Percentiles rank a stretch among this genome's conserved stretches.
phyloP scores from a whole-genome alignment of 805 yeast genomes.

The Brettanomyces naardenensis region DNA sequence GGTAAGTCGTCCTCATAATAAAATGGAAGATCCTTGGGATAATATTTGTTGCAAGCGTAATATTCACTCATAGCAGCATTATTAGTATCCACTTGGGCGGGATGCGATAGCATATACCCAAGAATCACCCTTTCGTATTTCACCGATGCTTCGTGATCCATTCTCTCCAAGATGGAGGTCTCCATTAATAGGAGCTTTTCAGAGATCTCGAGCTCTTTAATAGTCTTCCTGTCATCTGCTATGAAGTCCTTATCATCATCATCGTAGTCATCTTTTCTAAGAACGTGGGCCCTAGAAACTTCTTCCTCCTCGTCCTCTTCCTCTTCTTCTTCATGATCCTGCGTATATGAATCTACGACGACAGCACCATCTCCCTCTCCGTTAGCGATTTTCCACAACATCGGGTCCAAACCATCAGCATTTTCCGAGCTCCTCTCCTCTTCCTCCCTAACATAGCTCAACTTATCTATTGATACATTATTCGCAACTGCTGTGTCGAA shows the following conservation, averaged over 20 bases:
- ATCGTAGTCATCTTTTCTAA: neutral
- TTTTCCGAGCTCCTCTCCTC: neutral
- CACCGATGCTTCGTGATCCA: slow-evolving; percentile 18
- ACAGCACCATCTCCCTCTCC: too few species aligned
- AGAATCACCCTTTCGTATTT: slow-evolving; percentile 20
- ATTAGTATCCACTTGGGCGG: slow-evolving; percentile 12
- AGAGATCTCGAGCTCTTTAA: neutral
- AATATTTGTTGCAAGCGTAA: slow-evolving; percentile 11
- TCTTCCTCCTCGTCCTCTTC: neutral
- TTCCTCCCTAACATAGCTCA: neutral
- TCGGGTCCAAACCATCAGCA: neutral
- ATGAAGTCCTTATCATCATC: neutral
- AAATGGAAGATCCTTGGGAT: slow-evolving; percentile 10
- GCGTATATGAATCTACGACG: too few species aligned
- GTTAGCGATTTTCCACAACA: neutral
- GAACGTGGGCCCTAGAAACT: neutral
- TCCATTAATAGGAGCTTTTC: slow-evolving; percentile 14
- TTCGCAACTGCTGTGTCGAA: neutral
- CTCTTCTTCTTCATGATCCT: too few species aligned
- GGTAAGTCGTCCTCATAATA: slow-evolving; percentile 1
- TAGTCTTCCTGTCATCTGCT: neutral
- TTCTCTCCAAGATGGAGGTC: slow-evolving; percentile 15
- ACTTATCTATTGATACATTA: neutral
- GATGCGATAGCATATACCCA: slow-evolving; percentile 14
- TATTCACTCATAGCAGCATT: slow-evolving; percentile 9